Base-by-base conservation (phyloP, 768 basidiomycete species). In the Termitomyces sp. region DNA sequence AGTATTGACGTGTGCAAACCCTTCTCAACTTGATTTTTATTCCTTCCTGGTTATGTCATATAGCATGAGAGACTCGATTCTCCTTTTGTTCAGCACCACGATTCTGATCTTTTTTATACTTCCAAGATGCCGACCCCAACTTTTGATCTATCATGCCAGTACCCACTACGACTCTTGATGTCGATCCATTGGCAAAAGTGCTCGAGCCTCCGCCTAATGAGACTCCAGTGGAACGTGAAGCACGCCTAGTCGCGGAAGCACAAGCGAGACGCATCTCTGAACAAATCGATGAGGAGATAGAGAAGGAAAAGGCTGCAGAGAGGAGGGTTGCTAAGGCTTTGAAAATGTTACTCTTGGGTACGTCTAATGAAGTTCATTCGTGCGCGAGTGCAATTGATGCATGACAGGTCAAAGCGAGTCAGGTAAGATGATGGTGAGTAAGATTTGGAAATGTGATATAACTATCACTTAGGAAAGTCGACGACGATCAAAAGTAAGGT, bases 401-500 rank as follows among this genome's bases (percentile, higher is more conserved):
- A 40, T 32, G 50, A 33, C 57, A 86, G 90, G 90, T 23, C 90
- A 91, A 74, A 89, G 87, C 68, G 89, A 92, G 78, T 90, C 87
- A 58, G 89, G 89, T 90, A 72, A 56, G 81, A 68, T 38, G 5
- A 1, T 57, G 18, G 30, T 57, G 6, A 30, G 1, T n/a, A 30
- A 26, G 12, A n/a, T 12, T 23, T 56, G 49, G 18, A 50, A 57
- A 6, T 30, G 5, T 40, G 56, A 28, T 10, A 43, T 53, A 47
- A 57, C 13, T 36, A 61, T 59, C 48, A 8, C 23, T n/a, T 50
- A 91, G 89, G 89, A 59, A 92, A 91, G 75, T 90, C 88, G 0
- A 92, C 89, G 0, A 89, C 88, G 1, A 75, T 91, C 44, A 88
- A 91, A 72, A 90, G 88, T 89, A 69, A 63, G 86, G 79, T 8